Conservation (phyloP, 805 yeast genomes). For the Candida verbasci region DNA sequence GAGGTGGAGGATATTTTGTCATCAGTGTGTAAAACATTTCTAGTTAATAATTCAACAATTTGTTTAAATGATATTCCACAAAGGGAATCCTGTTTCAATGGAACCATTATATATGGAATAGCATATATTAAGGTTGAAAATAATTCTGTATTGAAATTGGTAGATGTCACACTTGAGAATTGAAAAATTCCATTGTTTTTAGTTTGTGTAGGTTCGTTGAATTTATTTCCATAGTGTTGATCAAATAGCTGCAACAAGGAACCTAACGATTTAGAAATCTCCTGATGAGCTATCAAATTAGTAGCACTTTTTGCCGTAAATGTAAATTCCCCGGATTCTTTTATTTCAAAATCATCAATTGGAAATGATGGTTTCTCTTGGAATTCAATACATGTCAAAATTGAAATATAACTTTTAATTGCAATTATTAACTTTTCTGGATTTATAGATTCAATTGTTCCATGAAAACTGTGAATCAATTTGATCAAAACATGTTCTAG, state of each 20-base stretch:
- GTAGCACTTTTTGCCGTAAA: constrained; percentile 42
- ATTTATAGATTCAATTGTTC: constrained; percentile 54
- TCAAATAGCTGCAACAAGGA: constrained; percentile 58
- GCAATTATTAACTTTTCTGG: constrained; percentile 72
- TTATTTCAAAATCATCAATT: constrained; percentile 26
- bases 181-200: no score
- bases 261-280: constrained; percentile 57
- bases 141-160: constrained; percentile 46
- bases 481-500: constrained; percentile 76
- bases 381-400: constrained; percentile 57
- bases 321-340: constrained; percentile 23
- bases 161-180: constrained; percentile 13
- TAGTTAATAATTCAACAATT: constrained; percentile 69
- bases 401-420: constrained; percentile 65
- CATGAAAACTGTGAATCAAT: constrained; percentile 61
- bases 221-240: constrained; percentile 41
- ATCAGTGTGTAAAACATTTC: constrained; percentile 70
- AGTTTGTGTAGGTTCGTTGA: constrained; percentile 23
- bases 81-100: constrained; percentile 29
- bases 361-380: constrained; percentile 72
- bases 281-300: constrained; percentile 60
- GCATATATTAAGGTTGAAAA: constrained; percentile 68
- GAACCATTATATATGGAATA: constrained; percentile 58
- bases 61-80: constrained; percentile 53
- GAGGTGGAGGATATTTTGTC: constrained; percentile 61